Conservation (phyloP, 805 yeast genomes). For the Lipomyces yamanashiensis region DNA sequence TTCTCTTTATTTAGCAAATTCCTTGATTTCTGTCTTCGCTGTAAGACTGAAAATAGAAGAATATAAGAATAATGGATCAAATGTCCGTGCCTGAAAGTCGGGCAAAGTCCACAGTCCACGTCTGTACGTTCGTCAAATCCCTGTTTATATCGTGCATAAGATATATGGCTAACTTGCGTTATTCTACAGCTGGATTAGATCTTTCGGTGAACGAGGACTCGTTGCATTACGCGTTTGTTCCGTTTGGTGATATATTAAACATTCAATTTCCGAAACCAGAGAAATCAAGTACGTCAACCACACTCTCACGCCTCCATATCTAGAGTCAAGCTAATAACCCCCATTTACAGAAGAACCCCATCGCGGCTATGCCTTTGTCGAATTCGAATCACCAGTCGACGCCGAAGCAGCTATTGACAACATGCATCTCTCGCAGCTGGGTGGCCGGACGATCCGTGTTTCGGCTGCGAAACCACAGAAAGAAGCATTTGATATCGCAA, state of each 20-base stretch:
- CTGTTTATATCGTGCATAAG: background rate
- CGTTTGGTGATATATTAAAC: conserved; percentile 44
- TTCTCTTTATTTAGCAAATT: background rate
- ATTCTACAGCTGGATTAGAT: conserved; percentile 31
- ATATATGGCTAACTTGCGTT: background rate
- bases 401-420: conserved; percentile 46
- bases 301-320: background rate
- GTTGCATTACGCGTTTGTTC: conserved; percentile 39
- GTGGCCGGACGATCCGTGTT: conserved; percentile 40
- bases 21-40: too few relatives aligned
- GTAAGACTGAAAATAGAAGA: too few relatives aligned
- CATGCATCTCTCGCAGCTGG: conserved; percentile 41
- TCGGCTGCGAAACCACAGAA: conserved; percentile 33
- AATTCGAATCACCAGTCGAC: conserved; percentile 42
- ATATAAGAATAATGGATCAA: background rate
- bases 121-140: conserved; percentile 17
- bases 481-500: conserved; percentile 24
- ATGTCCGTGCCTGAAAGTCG: conserved; percentile 17
- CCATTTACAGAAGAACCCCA: conserved; percentile 30
- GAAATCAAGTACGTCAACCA: conserved; percentile 26
- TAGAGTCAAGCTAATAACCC: too few relatives aligned
- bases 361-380: conserved; percentile 41
- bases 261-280: conserved; percentile 33
- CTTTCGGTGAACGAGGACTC: conserved; percentile 35
- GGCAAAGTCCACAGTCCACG: conserved; percentile 18